Base-by-base conservation (phyloP, 176 grass and related monocot genomes). In the Eragrostis curvula region DNA sequence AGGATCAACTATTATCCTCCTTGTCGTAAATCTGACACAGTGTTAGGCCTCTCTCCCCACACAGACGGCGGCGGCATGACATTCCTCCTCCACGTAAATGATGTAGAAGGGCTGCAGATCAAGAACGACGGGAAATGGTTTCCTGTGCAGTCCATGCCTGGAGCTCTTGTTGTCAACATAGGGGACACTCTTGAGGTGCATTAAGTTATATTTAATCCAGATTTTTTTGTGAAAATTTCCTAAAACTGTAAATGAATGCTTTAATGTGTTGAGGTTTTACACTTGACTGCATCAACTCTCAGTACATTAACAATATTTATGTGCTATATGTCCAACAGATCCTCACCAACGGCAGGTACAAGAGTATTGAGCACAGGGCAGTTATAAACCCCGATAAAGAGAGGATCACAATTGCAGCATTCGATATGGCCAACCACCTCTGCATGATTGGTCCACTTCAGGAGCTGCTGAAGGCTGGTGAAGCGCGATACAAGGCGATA, bases 1-100 rank as follows among this genome's bases (percentile, higher is more conserved):
- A 71, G 87, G 57, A 84, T 96, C 45, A 96, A 92, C 80, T 88
- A 96, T 80, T 96, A 96, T 49, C 93, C 93, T 73, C 90, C 88
- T 10, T 92, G 85, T 14, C 25, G 59, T 23, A 67, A 92, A 52
- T 75, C 85, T 44, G 70, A 88, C 44, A 90, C 86, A 66, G 88
- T 92, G 12, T n/a, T 96, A 62, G 93, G 88, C 60, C 69, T 92
- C 14, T 87, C 85, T 7, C 90, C 94, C 3, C 94, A 97, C 66
- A 89, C 86, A 0, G 90, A 93, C 70, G 86, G 45, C 5, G 24
- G 8, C 58, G 85, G 83, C 49, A 63, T 91, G 47, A 93, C 94
- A 41, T 29, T 97, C 6, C 85, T 91, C 30, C 71, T 91, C 18
- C 80, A 97, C 48, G 72, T 84, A 21, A 91, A 77, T 66, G 79